Evolutionary conservation across 495 filamentous ascomycete species (phyloP), one percentile per base, ranked within the genome.

Genomic region (Trichoderma parareesei): DNA sequence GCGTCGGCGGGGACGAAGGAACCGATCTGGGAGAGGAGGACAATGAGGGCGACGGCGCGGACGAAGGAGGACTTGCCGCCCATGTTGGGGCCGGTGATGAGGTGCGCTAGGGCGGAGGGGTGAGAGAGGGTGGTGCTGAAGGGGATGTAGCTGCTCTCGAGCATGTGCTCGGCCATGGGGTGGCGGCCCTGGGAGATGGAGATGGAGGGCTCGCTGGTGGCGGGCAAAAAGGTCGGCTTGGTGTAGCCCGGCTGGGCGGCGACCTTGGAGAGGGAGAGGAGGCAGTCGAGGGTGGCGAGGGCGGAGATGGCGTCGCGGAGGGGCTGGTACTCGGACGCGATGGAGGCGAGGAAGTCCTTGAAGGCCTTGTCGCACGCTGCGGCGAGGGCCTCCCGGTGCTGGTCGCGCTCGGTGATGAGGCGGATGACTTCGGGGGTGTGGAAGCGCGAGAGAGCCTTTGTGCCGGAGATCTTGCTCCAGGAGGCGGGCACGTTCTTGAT

Each of bases 81-180:
- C 93, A 98, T 98, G 80, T 98, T 98, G 14, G 95, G 94, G 5
- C 95, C 95, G 5, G 95, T 98, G 64, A 98, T 87, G 46, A 98
- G 86, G 61, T 97, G 85, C 0, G 90, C 92, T 1, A 92, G 86
- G 8, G 76, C 77, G 18, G 85, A 74, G 14, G 84, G 77, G 0
- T 82, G 76, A 44, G 78, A 63, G 49, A 99, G 85, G 9, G 84
- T 72, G 38, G 90, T 92, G 71, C 88, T 86, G 76, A 98, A 98
- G 43, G 94, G 94, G 63, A 99, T 93, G 79, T 98, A 99, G 48
- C 86, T 81, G 64, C 90, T 87, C 8, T 92, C 82, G 6, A 98
- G 82, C 10, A 96, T 85, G 68, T 93, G 91, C 73, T 99, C 94
- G 46, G 97, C 92, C 87, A 98, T 97, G 38, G 94, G 94, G 76